Evolutionary conservation across 345 rosid genomes (phyloP), one percentile per base, ranked within the genome.

Genomic region (Populus simonii): DNA sequence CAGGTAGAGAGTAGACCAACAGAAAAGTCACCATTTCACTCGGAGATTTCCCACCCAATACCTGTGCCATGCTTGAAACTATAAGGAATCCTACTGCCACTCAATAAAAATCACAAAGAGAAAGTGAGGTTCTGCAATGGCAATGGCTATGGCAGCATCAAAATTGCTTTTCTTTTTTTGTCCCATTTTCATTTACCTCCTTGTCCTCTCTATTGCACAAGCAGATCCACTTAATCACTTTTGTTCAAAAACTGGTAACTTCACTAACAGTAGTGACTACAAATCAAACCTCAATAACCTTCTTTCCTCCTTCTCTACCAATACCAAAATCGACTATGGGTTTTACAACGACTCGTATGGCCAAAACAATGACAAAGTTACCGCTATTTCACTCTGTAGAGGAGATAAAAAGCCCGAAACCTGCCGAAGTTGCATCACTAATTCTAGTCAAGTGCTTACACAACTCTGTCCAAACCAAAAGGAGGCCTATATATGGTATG

Each of bases 401-500:
- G 84, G 90, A 71, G 92, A 89, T 57, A 84, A 72, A 38, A 74
- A 1, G 49, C 76, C 78, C 8, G 82, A 74, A 18, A 81, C 29
- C 57, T 89, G 90, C 68, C 74, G 75, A 9, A 78, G 72, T 27
- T 89, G 90, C 82, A 71, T 86, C 18, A 80, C 8, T 1, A 47
- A 73, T 41, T 80, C 87, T 25, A 78, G 82, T 55, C n/a, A 16
- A n/a, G 69, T 5, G 39, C 79, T 87, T 51, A 72, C 67, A 5
- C 4, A 49, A 23, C 53, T 6, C 0, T 86, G 84, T 77, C 85
- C 87, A 4, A 69, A 11, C 65, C 0, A 51, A 7, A 84, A 84
- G n/a, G 78, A 87, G 66, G 87, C 82, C 17, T 13, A 83, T 22
- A 62, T 80, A 6, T 87, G 89, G 83, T 81, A 78, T 67, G 85